Base-by-base conservation (phyloP, 1,284 basidiomycete species). In the Hemileia vastatrix region DNA sequence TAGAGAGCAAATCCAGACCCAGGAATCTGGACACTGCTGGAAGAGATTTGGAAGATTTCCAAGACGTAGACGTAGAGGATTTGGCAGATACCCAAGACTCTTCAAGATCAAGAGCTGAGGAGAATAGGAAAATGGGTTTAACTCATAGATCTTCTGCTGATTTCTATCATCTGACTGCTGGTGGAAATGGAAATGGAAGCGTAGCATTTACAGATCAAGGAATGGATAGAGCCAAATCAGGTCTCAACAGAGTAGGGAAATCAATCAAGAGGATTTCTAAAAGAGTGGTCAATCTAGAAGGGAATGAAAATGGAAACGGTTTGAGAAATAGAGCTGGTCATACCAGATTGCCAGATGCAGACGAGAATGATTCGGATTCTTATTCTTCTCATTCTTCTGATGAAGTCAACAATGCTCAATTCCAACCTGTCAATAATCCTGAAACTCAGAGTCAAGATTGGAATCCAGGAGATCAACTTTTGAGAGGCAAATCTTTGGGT, bases 401-500 rank as follows among this genome's bases (percentile, higher is more conserved):
- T 40, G 36, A 40, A 40, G 36, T 40, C 36, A 40, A 40, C 15
- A 15, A 40, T 40, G 36, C 9, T 9, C 27, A 27, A 27, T 40
- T 40, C 15, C 8, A 15, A 40, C 36, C 36, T 40, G 36, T 40
- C 36, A 40, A 15, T 40, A 11, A 9, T 40, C 15, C 36, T 15
- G 11, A 40, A 40, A 9, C 36, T 9, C 27, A 27, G 27, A 15
- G 8, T 40, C 36, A 40, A 40, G 36, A 40, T 40, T 40, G 36
- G 36, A 15, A 40, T 40, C 36, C 36, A 40, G 15, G 36, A 11
- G 15, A 40, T 40, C 36, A 40, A 40, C 36, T 40, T 40, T 40
- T 75, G n/a, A 66, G 73, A 8, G 73, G 73, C 3, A 71, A 70
- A 53, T 69, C 69, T 51, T 64, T 75, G 11, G 68, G 67, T 32